These are phyloP conservation scores for Phytophthora boehmeriae DNA, from an alignment of 352 stramenopile species.

Conservation along the genomic window DNA sequence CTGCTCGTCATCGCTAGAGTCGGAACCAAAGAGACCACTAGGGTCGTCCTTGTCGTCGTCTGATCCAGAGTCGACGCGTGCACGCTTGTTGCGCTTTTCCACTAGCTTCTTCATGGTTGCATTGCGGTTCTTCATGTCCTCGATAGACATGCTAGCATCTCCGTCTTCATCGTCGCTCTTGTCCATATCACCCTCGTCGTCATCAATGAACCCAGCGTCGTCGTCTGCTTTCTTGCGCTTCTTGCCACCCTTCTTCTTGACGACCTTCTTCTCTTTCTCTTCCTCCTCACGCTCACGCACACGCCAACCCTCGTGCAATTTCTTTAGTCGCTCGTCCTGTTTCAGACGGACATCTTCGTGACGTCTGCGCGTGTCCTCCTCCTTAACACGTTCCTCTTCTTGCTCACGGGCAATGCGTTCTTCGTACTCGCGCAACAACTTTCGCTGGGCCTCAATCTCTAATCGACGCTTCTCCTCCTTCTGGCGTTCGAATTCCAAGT, in stretches of 20 bases:
- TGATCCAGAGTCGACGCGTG: constrained; percentile 48
- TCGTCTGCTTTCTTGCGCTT: constrained; percentile 82
- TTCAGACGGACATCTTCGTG: constrained; percentile 77
- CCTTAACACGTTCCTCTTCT: constrained; percentile 47
- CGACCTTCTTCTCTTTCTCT: constrained; percentile 73
- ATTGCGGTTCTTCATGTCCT: constrained; percentile 92
- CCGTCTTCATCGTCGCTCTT: constrained; percentile 61
- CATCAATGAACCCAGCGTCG: constrained; percentile 70
- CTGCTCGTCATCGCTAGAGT: constrained; percentile 80
- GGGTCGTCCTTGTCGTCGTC: constrained; percentile 74
- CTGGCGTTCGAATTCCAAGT: constrained; percentile 90
- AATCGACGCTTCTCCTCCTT: constrained; percentile 84
- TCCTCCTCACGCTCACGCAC: constrained; percentile 84
- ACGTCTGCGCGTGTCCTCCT: constrained; percentile 67
- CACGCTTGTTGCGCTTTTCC: constrained; percentile 85
- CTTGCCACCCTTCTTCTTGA: constrained; percentile 73
- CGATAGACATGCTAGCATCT: constrained; percentile 77
- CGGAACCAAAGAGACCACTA: constrained; percentile 80
- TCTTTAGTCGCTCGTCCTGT: constrained; percentile 84
- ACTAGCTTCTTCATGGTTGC: constrained; percentile 85
- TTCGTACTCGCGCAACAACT: constrained; percentile 84
- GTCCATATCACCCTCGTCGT: constrained; percentile 59
- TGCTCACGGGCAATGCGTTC: constrained; percentile 75
- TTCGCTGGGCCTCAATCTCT: constrained; percentile 83
- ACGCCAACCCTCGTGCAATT: constrained; percentile 83